Evolutionary conservation across 2,329 filamentous ascomycete species (phyloP), one percentile per base, ranked within the genome.

Genomic region (Plenodomus lindquistii): DNA sequence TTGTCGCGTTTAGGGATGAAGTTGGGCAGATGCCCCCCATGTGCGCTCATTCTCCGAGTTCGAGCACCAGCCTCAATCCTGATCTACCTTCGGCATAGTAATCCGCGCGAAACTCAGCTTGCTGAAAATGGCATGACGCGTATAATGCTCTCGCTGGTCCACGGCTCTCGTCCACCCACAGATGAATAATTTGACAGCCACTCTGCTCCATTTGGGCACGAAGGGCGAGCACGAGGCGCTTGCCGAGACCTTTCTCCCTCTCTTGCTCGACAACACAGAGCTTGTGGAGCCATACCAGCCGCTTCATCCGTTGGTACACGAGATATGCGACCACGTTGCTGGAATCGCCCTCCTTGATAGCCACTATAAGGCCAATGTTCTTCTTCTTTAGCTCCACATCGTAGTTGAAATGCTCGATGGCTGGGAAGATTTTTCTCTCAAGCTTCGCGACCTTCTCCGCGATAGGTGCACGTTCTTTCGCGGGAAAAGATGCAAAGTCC

Each of bases 141-240:
- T 81, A 82, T 49, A 81, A 59, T 40, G 64, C 63, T 54, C 73
- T 70, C 6, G 80, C 78, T 49, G 73, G 67, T 29, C 67, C 58
- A 54, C 77, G 73, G 40, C 62, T 71, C 63, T 77, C 74, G 53
- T 82, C 78, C 37, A 81, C 79, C 79, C 79, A 81, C 43, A 81
- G 60, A 37, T 78, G 74, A 47, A 82, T 74, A 40, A 62, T 73
- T 53, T 73, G 69, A 60, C 77, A 80, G 42, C 76, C 77, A 62
- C 77, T 75, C 54, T 68, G 74, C 55, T 68, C 68, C 46, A 81
- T 69, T 40, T 71, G 69, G 41, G 66, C 56, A 42, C 71, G 67
- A 55, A 80, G 72, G 53, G 72, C 72, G 50, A 69, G 62, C 60
- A 81, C 63, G 49, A 81, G 65, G 60, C 69, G 67, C 52, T 65